phyloP scores from a whole-genome alignment of 2,329 filamentous ascomycete genomes.

The Nemania serpens region DNA sequence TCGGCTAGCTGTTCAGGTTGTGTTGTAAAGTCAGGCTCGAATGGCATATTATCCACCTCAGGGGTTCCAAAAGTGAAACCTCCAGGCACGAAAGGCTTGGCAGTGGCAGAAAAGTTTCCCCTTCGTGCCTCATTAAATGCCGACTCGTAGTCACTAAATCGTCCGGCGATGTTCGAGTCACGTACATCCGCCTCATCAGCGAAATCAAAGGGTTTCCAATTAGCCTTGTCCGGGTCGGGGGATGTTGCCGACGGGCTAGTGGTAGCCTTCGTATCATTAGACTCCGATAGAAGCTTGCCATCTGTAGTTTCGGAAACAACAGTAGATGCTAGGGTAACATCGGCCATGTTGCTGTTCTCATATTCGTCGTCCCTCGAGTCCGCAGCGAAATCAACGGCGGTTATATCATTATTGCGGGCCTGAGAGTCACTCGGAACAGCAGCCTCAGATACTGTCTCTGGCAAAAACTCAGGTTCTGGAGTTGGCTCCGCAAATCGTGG shows the following conservation, averaged over 20 bases:
- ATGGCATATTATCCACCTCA: constrained; percentile 37
- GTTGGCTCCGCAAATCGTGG: constrained; percentile 71
- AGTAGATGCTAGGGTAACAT: constrained; percentile 60
- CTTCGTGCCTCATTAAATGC: constrained; percentile 52
- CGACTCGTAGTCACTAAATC: constrained; percentile 50
- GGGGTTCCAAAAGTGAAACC: constrained; percentile 42
- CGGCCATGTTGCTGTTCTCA: constrained; percentile 49
- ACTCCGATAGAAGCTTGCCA: constrained; percentile 45
- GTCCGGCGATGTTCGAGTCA: constrained; percentile 57
- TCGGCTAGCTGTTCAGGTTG: constrained; percentile 34
- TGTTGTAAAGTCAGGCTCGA: constrained; percentile 37
- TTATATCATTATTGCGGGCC: constrained; percentile 22
- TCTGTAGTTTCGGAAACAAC: constrained; percentile 58
- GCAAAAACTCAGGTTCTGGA: constrained; percentile 41
- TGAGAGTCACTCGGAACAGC: constrained; percentile 23
- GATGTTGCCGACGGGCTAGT: constrained; percentile 59
- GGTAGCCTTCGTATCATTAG: constrained; percentile 50
- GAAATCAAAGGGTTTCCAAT: constrained; percentile 67
- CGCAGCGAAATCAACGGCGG: constrained; percentile 42
- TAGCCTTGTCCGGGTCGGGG: constrained; percentile 53
- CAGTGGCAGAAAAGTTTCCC: constrained; percentile 68
- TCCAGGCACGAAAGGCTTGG: constrained; percentile 67
- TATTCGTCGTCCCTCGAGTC: constrained; percentile 46
- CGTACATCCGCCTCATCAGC: constrained; percentile 53
- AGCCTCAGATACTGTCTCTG: constrained; percentile 32